Base-by-base conservation (phyloP, 768 basidiomycete species). In the Russula ochroleuca region DNA sequence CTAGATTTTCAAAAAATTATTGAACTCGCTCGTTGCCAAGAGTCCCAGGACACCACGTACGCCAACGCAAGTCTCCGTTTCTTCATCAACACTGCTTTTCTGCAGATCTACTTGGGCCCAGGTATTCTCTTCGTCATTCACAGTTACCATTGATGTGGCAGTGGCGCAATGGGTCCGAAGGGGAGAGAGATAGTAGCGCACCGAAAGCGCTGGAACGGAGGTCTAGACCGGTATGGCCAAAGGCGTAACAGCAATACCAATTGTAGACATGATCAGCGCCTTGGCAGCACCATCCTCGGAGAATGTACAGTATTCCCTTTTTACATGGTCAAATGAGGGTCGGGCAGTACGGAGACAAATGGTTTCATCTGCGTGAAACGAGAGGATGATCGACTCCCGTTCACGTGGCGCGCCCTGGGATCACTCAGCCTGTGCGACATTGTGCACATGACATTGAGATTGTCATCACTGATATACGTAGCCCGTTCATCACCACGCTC, bases 401-500 rank as follows among this genome's bases (percentile, higher is more conserved):
- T 33, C 28, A 51, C 50, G 50, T 51, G 50, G 28, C 28, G 5
- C 28, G 28, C 28, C 5, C 28, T 2, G 5, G 5, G 28, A 28
- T 28, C 28, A 28, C 28, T 28, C 28, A 28, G 52, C 1, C 9
- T 35, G 13, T 21, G 23, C 40, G 35, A 41, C n/a, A n/a, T 28
- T 28, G 45, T 28, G 49, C 59, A 47, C 59, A 61, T 61, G 60
- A 61, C 41, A 21, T 5, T 23, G 43, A 31, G 3, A 17, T 19
- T 38, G 17, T 31, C n/a, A 49, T 47, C 62, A 53, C 47, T 41
- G 13, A 60, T 5, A 31, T 31, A 53, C 54, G 9, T 47, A 50
- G 53, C 58, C 6, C 23, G 47, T 38, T 45, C 40, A 5, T 45
- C 41, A n/a, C 2, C 41, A 3, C 50, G 5, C 28, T 19, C 15